Conservation (phyloP, 2,329 filamentous ascomycete genomes). For the Xylariaceae sp. region DNA sequence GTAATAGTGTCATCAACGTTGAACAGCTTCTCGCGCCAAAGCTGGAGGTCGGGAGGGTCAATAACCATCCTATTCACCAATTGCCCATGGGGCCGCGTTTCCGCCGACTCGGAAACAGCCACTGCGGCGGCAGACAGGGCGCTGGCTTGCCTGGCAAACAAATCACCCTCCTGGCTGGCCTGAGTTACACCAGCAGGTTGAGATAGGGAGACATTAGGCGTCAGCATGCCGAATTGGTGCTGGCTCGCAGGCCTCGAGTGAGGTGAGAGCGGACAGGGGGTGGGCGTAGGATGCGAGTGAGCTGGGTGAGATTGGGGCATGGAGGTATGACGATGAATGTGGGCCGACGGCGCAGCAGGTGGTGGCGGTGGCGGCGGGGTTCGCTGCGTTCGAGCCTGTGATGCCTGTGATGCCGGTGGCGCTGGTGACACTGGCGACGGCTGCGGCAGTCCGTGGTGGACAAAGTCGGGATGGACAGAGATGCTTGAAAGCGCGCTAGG, state of each 20-base stretch:
- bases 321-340: conserved; percentile 24
- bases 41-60: conserved; percentile 62
- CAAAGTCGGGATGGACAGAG: conserved; percentile 31
- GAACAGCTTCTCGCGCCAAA: conserved; percentile 70
- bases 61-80: conserved; percentile 55
- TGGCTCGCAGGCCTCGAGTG: conserved; percentile 32
- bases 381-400: conserved; percentile 35
- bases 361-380: conserved; percentile 28
- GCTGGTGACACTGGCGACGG: background rate
- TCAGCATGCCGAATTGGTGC: conserved; percentile 47
- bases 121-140: conserved; percentile 22
- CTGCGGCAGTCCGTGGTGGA: conserved; percentile 7
- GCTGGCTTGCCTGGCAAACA: conserved; percentile 27
- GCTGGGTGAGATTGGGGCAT: conserved; percentile 23
- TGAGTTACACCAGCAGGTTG: conserved; percentile 20
- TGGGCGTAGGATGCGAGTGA: conserved; percentile 20
- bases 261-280: conserved; percentile 33
- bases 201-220: conserved; percentile 24
- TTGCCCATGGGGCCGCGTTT: conserved; percentile 48
- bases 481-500: conserved; percentile 34
- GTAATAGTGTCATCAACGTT: conserved; percentile 70
- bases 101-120: conserved; percentile 34
- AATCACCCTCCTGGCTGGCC: conserved; percentile 38
- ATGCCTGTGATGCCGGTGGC: conserved; percentile 23
- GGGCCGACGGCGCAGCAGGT: conserved; percentile 18